These are phyloP conservation scores for Urostyla sp. DNA, from an alignment of 73 alveolate species.

Conservation along the genomic window DNA sequence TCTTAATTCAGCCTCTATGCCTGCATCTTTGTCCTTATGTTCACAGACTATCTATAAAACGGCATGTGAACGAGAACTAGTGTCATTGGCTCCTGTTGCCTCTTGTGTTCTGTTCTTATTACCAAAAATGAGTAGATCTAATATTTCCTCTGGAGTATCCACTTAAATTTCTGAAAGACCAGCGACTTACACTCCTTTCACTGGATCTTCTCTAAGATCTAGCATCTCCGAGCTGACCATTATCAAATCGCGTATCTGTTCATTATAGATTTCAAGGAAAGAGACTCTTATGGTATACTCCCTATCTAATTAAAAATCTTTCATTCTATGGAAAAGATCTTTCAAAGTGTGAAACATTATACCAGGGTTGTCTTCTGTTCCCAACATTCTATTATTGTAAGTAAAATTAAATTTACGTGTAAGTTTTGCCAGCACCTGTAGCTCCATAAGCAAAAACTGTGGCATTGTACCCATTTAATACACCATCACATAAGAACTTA, in stretches of 20 bases:
- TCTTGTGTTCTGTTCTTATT: constrained; percentile 85
- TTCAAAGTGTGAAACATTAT: constrained; percentile 91
- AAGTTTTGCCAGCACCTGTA: constrained; percentile 99
- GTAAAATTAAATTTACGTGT: constrained; percentile 72
- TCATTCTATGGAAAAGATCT: constrained; percentile 81
- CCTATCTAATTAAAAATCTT: constrained; percentile 50
- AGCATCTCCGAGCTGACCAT: constrained; percentile 81
- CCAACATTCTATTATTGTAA: constrained; percentile 77
- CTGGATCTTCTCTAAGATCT: constrained; percentile 95
- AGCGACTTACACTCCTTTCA: constrained; percentile 89
- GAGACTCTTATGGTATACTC: constrained; percentile 81
- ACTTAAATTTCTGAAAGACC: constrained; percentile 92
- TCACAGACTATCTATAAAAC: constrained; percentile 90
- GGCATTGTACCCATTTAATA: constrained; percentile 95
- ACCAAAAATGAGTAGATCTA: constrained; percentile 77
- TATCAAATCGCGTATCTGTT: constrained; percentile 67
- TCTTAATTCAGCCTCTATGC: constrained; percentile 85
- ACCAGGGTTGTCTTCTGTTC: constrained; percentile 93
- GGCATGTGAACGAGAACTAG: constrained; percentile 84
- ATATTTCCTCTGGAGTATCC: constrained; percentile 79
- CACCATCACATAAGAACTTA: constrained; percentile 93
- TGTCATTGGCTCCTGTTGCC: constrained; percentile 95
- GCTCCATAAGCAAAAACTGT: constrained; percentile 99
- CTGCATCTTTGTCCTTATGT: constrained; percentile 83
- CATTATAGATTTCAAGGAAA: constrained; percentile 93